phyloP scores from a whole-genome alignment of 2,329 filamentous ascomycete species.

The Xylaria arbuscula region DNA sequence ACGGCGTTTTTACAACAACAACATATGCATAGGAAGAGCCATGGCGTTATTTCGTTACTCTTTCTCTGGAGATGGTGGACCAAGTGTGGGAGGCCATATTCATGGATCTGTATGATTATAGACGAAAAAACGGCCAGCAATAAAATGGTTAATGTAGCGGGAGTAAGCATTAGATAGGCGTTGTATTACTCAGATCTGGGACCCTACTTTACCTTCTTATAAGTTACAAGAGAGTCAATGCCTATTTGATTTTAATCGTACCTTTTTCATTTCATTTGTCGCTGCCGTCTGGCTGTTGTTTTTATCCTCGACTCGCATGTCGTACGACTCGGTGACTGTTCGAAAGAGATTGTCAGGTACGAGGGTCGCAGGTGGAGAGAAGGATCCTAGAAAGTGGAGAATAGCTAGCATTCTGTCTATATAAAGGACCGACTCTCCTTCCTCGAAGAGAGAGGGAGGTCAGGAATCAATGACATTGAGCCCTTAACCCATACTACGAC shows the following conservation, averaged over 20 bases:
- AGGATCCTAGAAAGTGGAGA: too few species aligned
- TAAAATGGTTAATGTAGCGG: slow-evolving; percentile 13
- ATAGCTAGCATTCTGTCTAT: too few species aligned
- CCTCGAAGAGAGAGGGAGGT: too few species aligned
- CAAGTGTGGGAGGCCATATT: background rate
- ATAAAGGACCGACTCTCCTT: too few species aligned
- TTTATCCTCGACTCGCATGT: too few species aligned
- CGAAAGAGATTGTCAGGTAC: too few species aligned
- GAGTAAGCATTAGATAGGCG: slow-evolving; percentile 47
- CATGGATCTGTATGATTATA: slow-evolving; percentile 33
- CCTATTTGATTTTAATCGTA: slow-evolving; percentile 17
- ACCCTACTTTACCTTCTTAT: slow-evolving; percentile 7
- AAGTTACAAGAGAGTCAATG: slow-evolving; percentile 23
- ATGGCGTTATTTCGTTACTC: slow-evolving; percentile 26
- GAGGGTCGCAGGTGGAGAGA: too few species aligned
- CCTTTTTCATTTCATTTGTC: background rate
- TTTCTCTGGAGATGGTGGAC: slow-evolving; percentile 2
- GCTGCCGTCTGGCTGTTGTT: background rate
- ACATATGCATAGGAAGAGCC: slow-evolving; percentile 25
- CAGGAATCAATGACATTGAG: too few species aligned
- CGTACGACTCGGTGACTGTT: background rate
- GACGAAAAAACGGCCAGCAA: slow-evolving; percentile 14
- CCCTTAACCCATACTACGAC: too few species aligned
- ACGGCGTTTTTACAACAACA: slow-evolving; percentile 10
- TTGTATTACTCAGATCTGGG: slow-evolving; percentile 30